Base-by-base conservation (phyloP, 1,139 yeast species). In the Magnusiomyces paraingens region DNA sequence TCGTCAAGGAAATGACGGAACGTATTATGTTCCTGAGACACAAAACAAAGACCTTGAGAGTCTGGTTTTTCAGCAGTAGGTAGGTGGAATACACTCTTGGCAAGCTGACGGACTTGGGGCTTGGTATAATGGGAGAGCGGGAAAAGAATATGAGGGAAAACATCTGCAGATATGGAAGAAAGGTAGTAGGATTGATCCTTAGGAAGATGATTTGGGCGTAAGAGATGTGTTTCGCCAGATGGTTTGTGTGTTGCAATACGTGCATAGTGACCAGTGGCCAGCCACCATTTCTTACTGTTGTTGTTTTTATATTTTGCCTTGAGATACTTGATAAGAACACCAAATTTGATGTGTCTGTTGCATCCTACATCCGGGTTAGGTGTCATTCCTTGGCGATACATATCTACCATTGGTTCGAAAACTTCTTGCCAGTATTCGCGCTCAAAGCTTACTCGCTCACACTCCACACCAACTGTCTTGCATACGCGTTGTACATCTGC, bases 321-420 rank as follows among this genome's bases (percentile, higher is more conserved):
- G 44, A 90, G 68, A 63, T 82, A 77, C 17, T 82, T 79, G 6
- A 82, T 68, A 69, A 93, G 74, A 54, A 76, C 78, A 1, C 99
- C 99, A 72, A 93, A 93, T 67, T 93, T 93, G 62, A 93, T 86
- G 64, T 81, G 79, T 56, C 80, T 77, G 66, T 93, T 93, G 68
- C 99, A 93, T 32, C 84, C 82, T 22, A 91, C 83, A 66, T 93
- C 99, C 0, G 99, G 99, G 62, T 94, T 94, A 0, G 99, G 99
- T 0, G 99, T 93, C 42, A 77, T 63, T 0, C 99, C 99, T 12
- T 59, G 65, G 49, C 75, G 71, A 66, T 91, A 93, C 64, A 76
- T 76, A 3, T 79, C 80, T 43, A 93, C 71, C 97, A 93, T 93
- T 1, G 99, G 99, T 63, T 81, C 84, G 67, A 93, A 93, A 2